Evolutionary conservation across 148 eudicot species (phyloP), one percentile per base, ranked within the genome.

Genomic region (Gaultheria prostrata): DNA sequence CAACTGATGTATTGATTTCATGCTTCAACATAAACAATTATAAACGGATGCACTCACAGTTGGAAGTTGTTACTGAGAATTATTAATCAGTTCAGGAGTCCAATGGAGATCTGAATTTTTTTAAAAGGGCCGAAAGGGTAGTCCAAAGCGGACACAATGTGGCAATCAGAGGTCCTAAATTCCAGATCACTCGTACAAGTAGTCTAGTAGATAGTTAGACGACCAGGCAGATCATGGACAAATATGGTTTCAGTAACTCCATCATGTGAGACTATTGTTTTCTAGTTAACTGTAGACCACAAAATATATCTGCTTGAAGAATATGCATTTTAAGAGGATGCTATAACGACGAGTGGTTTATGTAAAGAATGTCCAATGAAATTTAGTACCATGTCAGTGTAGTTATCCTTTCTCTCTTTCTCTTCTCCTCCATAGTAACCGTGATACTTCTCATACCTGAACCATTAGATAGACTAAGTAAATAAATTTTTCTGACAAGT

Each of bases 361-460:
- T 84, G 72, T 45, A 67, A 53, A 24, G 10, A 17, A 76, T 69
- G 17, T 50, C 46, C 54, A 67, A 53, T 8, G 57, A 18, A 85
- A 76, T 32, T 45, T 45, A n/a, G 67, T 91, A 97, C 99, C 99
- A 97, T 97, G 87, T 97, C 98, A 13, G 95, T 91, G 92, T 95
- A 97, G 90, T 94, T 94, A 17, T 90, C 86, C 85, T 94, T 97
- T 83, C 99, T 90, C 45, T 90, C 94, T 87, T 89, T 92, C 85
- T 92, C 91, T 67, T 92, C 92, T 72, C 98, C 99, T 82, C 98
- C 99, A 82, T 89, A 91, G 82, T 81, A 89, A 13, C 84, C 91
- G 87, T 97, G 99, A 83, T 97, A 94, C 88, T 97, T 94, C 89
- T 94, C 98, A 59, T 97, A 97, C 93, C 98, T 97, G 84, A 82